Evolutionary conservation across 306 rosid genomes (phyloP), one percentile per base, ranked within the genome.

Genomic region (Begonia masoniana): DNA sequence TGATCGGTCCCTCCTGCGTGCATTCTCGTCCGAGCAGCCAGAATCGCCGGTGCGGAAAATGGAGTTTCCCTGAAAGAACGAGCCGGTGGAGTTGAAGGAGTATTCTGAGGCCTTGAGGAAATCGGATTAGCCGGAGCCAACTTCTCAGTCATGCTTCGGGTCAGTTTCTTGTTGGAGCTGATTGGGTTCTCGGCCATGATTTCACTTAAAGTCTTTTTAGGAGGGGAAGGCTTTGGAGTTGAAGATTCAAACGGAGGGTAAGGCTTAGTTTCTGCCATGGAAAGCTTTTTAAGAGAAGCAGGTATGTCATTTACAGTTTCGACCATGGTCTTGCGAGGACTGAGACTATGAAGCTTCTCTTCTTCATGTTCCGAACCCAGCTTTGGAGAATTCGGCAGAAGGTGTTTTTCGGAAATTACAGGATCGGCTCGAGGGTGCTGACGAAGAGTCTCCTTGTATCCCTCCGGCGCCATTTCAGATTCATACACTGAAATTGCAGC

Each of bases 381-480:
- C 39, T 31, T 73, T 41, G 61, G 71, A 59, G 55, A 57, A 48
- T 41, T 58, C 21, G 79, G 64, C 59, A 71, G 14, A 61, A 60
- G 65, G 68, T 72, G 78, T 64, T 69, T 75, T 72, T 82, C 82
- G 9, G 88, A 55, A 47, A 58, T 56, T 61, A 59, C 58, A 4
- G 76, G 79, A 58, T 26, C 57, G 21, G 47, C 66, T 74, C 80
- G 80, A 31, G 79, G 82, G 62, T 70, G 68, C 45, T 62, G 79
- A 65, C 56, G 80, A 15, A 55, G 66, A 10, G 63, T 60, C 56
- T 71, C 87, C 56, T 54, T 75, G 74, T 61, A 68, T 47, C 35
- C 68, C 55, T 65, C 68, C 6, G 67, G 80, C 13, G 78, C 85
- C 64, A 48, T 62, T 72, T 85, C 94, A 4, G 88, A 80, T 81